A percentile compares a stretch with the other conserved stretches of the same genome.
Conservation (phyloP, 1,284 basidiomycete genomes). For the Apiotrichum siamense region DNA sequence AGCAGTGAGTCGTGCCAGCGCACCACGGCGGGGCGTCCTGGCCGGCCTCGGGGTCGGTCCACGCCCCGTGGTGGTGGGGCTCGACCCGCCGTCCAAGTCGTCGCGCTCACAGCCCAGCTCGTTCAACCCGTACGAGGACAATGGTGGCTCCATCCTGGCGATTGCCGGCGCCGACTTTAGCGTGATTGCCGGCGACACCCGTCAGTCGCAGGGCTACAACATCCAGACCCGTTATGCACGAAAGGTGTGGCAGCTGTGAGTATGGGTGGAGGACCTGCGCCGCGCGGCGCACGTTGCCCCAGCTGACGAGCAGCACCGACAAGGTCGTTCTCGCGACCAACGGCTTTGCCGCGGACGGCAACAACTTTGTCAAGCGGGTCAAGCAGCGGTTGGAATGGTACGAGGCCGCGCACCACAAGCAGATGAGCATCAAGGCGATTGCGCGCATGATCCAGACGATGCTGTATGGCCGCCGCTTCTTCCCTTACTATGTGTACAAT, state of each 20-base stretch:
- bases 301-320: conserved; percentile 61
- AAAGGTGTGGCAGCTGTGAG: conserved; percentile 50
- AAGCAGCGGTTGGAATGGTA: conserved; percentile 96
- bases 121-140: conserved; percentile 84
- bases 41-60: not conserved
- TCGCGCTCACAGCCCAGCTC: conserved; percentile 25
- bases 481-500: conserved; percentile 94
- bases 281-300: not conserved
- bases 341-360: conserved; percentile 90
- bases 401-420: conserved; percentile 84
- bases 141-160: conserved; percentile 89
- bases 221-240: conserved; percentile 96
- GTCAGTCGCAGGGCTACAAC: conserved; percentile 87
- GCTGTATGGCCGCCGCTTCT: conserved; percentile 88
- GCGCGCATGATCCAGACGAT: conserved; percentile 92
- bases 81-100: not conserved
- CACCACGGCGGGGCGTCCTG: not conserved
- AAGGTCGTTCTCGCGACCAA: conserved; percentile 87
- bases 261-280: not conserved
- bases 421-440: conserved; percentile 85
- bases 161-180: conserved; percentile 86
- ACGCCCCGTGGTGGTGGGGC: no score
- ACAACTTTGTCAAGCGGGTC: conserved; percentile 91
- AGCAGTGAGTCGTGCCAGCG: conserved; percentile 31
- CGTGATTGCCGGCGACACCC: conserved; percentile 88